Conservation (phyloP, 345 rosid species). For the Dimocarpus longan region DNA sequence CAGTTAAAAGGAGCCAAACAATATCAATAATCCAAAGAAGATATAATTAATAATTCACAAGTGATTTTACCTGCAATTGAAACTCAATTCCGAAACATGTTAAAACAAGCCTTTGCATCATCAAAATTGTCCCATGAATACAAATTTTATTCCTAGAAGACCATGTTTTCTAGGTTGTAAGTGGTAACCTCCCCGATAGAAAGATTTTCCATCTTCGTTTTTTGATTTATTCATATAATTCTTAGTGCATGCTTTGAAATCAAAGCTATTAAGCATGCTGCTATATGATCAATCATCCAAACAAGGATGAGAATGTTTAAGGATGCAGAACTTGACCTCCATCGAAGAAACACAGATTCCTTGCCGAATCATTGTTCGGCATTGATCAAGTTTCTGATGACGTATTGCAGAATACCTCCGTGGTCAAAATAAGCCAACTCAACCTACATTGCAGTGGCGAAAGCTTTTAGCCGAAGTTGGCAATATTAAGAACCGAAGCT, state of each 20-base stretch:
- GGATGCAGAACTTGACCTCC: not conserved
- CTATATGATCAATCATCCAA: not conserved
- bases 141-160: not conserved
- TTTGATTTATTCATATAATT: constrained; percentile 4
- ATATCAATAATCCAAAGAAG: too few relatives aligned
- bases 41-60: too few relatives aligned
- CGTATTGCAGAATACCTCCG: constrained; percentile 66
- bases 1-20: not conserved
- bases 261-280: not conserved
- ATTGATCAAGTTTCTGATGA: constrained; percentile 56
- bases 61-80: not conserved
- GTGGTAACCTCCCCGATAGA: not conserved
- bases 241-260: not conserved
- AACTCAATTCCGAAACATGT: not conserved
- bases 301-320: not conserved
- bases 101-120: too few relatives aligned
- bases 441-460: constrained; percentile 32
- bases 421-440: constrained; percentile 64
- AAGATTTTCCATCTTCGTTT: not conserved
- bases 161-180: not conserved
- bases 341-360: not conserved
- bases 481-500: not conserved
- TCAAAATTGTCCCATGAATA: not conserved
- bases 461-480: not conserved
- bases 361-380: constrained; percentile 29